Evolutionary conservation across 306 rosid species (phyloP), one percentile per base, ranked within the genome.

Genomic region (Luffa acutangula): DNA sequence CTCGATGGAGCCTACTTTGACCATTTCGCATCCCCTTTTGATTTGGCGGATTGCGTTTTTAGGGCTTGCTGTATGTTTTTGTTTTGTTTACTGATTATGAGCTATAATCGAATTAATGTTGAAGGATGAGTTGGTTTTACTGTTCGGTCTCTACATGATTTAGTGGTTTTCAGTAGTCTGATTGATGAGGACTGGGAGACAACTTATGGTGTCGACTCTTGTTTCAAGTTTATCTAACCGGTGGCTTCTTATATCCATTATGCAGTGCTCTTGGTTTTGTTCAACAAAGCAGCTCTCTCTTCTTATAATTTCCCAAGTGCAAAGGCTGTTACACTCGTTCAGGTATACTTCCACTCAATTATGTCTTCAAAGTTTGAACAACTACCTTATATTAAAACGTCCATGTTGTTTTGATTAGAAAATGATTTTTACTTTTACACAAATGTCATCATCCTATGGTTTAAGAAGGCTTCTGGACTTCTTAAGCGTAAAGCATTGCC

Each of bases 221-320:
- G 83, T 36, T 36, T 31, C 65, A 51, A 9, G 41, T 49, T 80
- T 71, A 66, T 18, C 57, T 82, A 18, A 41, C 82, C 9, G 13
- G 11, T 43, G 34, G 7, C 75, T 70, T 72, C 56, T 17, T 34
- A 20, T n/a, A n/a, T 71, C 53, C 62, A 33, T 72, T 79, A 13
- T 83, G 83, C 86, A 94, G 98, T 92, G 86, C 82, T 94, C 11
- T 86, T 94, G 93, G 94, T 94, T 79, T 70, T 94, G 89, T 91
- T 94, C 89, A 94, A 94, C 84, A 94, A 94, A 53, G 98, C 97
- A 5, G 97, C 98, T 78, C 98, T 94, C 52, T 94, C 98, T 13
- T 94, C 97, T 37, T 94, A 89, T 87, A 76, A 70, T 72, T 94
- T 92, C 67, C 98, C 93, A 6, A 85, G 92, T 81, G 97, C 91